These are phyloP conservation scores for Colletotrichum trifolii DNA, from an alignment of 2,329 filamentous ascomycete genomes.

Conservation along the genomic window DNA sequence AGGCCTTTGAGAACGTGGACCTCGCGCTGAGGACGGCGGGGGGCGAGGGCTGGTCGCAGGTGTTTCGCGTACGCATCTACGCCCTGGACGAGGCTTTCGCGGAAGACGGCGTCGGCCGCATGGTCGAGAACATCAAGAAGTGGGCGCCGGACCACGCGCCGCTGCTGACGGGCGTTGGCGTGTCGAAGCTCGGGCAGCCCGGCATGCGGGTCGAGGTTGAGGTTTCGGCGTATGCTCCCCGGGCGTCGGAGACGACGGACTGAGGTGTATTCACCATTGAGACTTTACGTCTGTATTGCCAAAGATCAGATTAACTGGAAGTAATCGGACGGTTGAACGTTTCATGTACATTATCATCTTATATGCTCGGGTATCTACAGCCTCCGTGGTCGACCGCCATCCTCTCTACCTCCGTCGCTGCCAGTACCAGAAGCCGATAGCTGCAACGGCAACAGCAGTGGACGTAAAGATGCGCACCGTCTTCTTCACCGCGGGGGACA, in stretches of 20 bases:
- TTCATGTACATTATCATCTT: too few relatives aligned
- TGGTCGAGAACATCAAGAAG: constrained; percentile 49
- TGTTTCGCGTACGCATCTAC: constrained; percentile 53
- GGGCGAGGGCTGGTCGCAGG: constrained; percentile 59
- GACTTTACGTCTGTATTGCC: too few relatives aligned
- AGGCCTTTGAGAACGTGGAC: constrained; percentile 62
- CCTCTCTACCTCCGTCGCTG: constrained; percentile 11
- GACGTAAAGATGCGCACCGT: constrained; percentile 23
- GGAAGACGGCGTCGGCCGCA: constrained; percentile 44
- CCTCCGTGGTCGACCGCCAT: not conserved
- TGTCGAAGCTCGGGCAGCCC: constrained; percentile 49
- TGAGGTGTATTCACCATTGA: too few relatives aligned
- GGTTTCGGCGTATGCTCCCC: constrained; percentile 46
- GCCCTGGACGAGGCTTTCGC: constrained; percentile 42
- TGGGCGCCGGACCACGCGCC: constrained; percentile 55
- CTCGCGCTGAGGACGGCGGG: constrained; percentile 54
- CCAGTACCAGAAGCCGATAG: constrained; percentile 25
- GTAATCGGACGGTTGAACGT: too few relatives aligned
- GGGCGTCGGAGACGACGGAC: too few relatives aligned
- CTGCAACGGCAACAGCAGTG: constrained; percentile 8
- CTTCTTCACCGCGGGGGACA: constrained; percentile 30
- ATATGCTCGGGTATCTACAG: too few relatives aligned
- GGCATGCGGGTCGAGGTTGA: constrained; percentile 61
- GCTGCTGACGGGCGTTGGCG: constrained; percentile 55
- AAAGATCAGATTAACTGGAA: too few relatives aligned